Percentiles rank a stretch among this genome's conserved stretches.
These are phyloP conservation scores for Elaphomyces granulatus DNA, from an alignment of 495 filamentous ascomycete species.

Conservation along the genomic window DNA sequence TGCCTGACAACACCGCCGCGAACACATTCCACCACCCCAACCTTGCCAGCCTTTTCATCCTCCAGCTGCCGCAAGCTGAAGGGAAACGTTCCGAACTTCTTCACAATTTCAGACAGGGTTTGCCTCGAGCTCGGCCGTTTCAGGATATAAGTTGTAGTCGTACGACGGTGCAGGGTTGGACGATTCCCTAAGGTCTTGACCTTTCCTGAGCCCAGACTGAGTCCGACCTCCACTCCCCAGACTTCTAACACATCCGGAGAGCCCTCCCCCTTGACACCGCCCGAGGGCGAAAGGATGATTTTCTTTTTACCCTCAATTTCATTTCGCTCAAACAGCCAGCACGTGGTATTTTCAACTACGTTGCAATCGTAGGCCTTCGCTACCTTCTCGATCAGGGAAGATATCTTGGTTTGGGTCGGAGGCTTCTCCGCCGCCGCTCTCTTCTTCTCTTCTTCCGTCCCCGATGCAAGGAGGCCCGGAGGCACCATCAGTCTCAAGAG, in stretches of 20 bases:
- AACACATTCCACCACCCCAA: constrained; percentile 90
- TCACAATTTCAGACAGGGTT: constrained; percentile 79
- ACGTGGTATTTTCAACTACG: constrained; percentile 92
- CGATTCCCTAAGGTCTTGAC: constrained; percentile 80
- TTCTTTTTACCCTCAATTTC: constrained; percentile 98
- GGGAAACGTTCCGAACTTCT: constrained; percentile 94
- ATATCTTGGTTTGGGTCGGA: constrained; percentile 71
- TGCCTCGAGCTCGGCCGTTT: constrained; percentile 87
- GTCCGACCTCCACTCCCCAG: constrained; percentile 93
- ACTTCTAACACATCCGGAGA: constrained; percentile 83
- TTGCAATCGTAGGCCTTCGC: constrained; percentile 83
- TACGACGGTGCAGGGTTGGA: constrained; percentile 83
- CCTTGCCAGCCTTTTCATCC: constrained; percentile 91
- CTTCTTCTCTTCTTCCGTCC: constrained; percentile 85
- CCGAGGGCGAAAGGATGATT: constrained; percentile 80
- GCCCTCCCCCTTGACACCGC: constrained; percentile 80
- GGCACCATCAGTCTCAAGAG: constrained; percentile 83
- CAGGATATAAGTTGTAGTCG: constrained; percentile 72
- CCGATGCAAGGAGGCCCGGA: constrained; percentile 65
- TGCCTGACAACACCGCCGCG: constrained; percentile 78
- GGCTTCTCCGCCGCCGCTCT: constrained; percentile 74
- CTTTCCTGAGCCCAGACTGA: constrained; percentile 83
- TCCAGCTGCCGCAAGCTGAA: constrained; percentile 96
- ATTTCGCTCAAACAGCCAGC: constrained; percentile 88
- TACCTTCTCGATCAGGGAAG: constrained; percentile 75